Evolutionary conservation across 768 basidiomycete species (phyloP), one percentile per base, ranked within the genome.

Genomic region (Exsudoporus frostii): DNA sequence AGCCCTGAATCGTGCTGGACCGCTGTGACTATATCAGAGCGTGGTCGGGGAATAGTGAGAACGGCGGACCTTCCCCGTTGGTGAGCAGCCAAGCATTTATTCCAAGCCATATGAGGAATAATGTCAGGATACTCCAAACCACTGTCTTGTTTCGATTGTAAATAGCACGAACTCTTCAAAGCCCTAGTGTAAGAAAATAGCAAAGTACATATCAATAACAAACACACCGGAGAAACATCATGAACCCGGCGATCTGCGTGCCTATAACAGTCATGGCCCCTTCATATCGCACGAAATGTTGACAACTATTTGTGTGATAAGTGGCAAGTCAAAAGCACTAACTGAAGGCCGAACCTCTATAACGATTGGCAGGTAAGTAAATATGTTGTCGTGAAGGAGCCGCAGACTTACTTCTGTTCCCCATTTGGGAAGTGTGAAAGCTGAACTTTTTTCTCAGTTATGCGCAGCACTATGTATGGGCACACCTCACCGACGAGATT

Each of bases 21-120:
- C 51, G 52, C 19, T 48, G 22, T 19, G 32, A 44, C 37, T 57
- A 4, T 29, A 30, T 52, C 40, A 44, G 53, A 46, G 27, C 25
- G 13, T 56, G 27, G 7, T 43, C 7, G 29, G 47, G 38, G 27
- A 22, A 39, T 1, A 37, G 42, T 5, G 15, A 25, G n/a, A 34
- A 37, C 1, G 24, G 64, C 81, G 13, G 55, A 86, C 85, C 71
- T 70, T 74, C 57, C 0, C 76, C 83, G 15, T 67, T 57, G 25
- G 74, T 73, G 19, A 87, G 69, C n/a, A 86, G 67, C 79, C 78
- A 85, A 1, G 73, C 72, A 53, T 81, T 83, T 56, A 80, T 63
- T 4, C 59, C 65, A n/a, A 78, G 70, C 66, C 80, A 77, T 29
- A 75, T 48, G 11, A 75, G 8, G 37, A 82, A 74, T 9, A 85